Evolutionary conservation across 2,329 filamentous ascomycete species (phyloP).

Genomic region (Apiospora sp.): DNA sequence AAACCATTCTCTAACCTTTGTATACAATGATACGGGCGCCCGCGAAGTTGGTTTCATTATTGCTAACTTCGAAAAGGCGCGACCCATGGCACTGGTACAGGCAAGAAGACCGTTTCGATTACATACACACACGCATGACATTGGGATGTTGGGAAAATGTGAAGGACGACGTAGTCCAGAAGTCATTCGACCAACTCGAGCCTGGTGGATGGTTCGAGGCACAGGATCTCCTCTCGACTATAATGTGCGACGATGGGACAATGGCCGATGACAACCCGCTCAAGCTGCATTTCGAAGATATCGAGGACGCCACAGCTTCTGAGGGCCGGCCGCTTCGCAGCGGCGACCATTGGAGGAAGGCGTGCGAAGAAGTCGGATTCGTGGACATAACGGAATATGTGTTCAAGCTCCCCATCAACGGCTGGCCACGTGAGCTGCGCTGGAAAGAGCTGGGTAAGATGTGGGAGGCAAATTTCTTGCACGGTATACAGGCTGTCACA

Average conservation of each 20-base stretch:
- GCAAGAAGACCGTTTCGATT: constrained; percentile 59
- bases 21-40: neutral
- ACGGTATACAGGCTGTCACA: constrained; percentile 55
- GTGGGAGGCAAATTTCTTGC: constrained; percentile 54
- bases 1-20: constrained; percentile 41
- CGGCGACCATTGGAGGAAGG: constrained; percentile 44
- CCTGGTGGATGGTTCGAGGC: constrained; percentile 65
- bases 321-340: constrained; percentile 49
- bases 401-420: constrained; percentile 62
- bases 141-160: constrained; percentile 59
- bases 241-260: constrained; percentile 55
- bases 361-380: constrained; percentile 59
- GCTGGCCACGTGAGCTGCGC: constrained; percentile 58
- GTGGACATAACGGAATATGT: constrained; percentile 60
- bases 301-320: constrained; percentile 47
- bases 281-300: constrained; percentile 49
- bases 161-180: constrained; percentile 57
- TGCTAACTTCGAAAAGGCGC: constrained; percentile 21
- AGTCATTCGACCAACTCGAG: constrained; percentile 56
- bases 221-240: constrained; percentile 53
- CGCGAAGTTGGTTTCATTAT: neutral
- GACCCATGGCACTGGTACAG: constrained; percentile 29
- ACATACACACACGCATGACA: constrained; percentile 60
- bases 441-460: constrained; percentile 53
- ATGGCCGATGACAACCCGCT: constrained; percentile 49